Base-by-base conservation (phyloP, 2,329 filamentous ascomycete genomes). In the Trichoderma aggressivum region DNA sequence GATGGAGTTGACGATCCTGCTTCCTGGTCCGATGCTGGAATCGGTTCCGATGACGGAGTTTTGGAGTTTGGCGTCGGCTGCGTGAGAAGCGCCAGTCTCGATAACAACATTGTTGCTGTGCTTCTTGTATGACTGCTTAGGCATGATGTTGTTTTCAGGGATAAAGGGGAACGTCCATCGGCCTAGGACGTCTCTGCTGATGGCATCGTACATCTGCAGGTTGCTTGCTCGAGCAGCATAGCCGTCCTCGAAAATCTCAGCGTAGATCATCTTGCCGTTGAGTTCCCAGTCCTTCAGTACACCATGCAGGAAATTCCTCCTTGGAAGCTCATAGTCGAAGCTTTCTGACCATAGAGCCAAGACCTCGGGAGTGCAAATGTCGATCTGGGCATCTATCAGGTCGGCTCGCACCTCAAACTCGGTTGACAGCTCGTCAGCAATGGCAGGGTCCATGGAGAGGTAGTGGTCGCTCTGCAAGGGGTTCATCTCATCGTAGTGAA, bases 281-380 rank as follows among this genome's bases (percentile, higher is more conserved):
- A 98, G 85, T 79, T 99, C 96, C 84, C 94, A 97, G 80, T 99
- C 96, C 83, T 98, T 98, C 68, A 99, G 84, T 1, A 98, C 94
- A 72, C 94, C 94, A 79, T 94, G 93, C 43, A 99, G 82, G 77
- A 97, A 98, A 77, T 97, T 94, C 76, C 91, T 91, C 69, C 94
- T 89, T 1, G 95, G 94, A 8, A 94, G 87, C 79, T 98, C 94
- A 80, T 97, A 98, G 80, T 99, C 95, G 77, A 98, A 99, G 78
- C 94, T 97, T 82, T 99, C 96, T 10, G 94, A 96, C 93, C 96
- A 99, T 71, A 98, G 84, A 8, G 94, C 94, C 56, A 98, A 87
- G 10, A 98, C 94, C 78, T 98, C 96, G 0, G 95, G 94, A 1
- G 96, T 98, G 82, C 95, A 98, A 74, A 99, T 98, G 79, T 99